Conservation (phyloP, 805 yeast species). For the Kluyveromyces aestuarii region DNA sequence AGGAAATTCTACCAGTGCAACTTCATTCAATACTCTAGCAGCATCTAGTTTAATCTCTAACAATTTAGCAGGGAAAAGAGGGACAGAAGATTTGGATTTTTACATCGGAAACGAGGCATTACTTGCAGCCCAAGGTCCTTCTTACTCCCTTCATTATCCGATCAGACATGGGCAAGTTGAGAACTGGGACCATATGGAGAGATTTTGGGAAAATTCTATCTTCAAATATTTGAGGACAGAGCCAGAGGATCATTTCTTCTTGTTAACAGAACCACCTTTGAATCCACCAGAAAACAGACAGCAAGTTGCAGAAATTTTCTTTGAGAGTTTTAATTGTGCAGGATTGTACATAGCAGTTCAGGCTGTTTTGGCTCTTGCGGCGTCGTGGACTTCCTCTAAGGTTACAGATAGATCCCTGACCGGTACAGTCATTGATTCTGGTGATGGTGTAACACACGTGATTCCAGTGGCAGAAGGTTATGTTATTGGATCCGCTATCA, state of each 20-base stretch:
- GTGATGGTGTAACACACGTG: constrained; percentile 99
- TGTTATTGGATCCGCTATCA: constrained; percentile 94
- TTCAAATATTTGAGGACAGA: constrained; percentile 95
- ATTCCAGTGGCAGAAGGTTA: constrained; percentile 99
- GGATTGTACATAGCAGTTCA: constrained; percentile 98
- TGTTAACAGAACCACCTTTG: constrained; percentile 94
- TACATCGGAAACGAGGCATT: constrained; percentile 95
- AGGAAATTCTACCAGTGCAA: constrained; percentile 30
- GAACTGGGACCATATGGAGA: constrained; percentile 99
- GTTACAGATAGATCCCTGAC: constrained; percentile 92
- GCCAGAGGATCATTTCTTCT: constrained; percentile 96
- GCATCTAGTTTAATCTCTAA: constrained; percentile 23
- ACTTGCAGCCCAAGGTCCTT: constrained; percentile 82
- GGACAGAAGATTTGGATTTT: constrained; percentile 89
- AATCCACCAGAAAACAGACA: constrained; percentile 99
- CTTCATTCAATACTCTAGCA: constrained; percentile 23
- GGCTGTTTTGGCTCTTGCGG: constrained; percentile 97
- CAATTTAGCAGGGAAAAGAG: constrained; percentile 60
- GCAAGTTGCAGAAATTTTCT: constrained; percentile 97
- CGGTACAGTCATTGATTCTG: constrained; percentile 96
- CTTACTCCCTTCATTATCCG: constrained; percentile 83
- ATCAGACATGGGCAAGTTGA: constrained; percentile 97
- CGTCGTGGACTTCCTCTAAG: constrained; percentile 96
- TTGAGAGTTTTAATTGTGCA: constrained; percentile 97
- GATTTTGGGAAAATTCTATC: constrained; percentile 96